A percentile compares a stretch with the other conserved stretches of the same genome.
phyloP scores from a whole-genome alignment of 2,329 filamentous ascomycete species.

The Clonostachys sp. region DNA sequence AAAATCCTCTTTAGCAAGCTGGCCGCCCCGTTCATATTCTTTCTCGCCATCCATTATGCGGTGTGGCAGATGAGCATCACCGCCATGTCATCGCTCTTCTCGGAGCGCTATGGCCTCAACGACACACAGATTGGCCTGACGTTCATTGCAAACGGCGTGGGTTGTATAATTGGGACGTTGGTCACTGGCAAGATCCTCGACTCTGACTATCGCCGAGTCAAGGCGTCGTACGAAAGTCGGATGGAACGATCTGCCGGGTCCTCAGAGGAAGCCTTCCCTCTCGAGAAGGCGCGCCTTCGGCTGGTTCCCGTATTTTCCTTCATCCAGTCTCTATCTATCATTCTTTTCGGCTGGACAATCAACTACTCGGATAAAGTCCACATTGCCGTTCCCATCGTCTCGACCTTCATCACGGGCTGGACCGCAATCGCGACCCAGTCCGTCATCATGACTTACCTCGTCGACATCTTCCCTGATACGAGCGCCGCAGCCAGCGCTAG shows the following conservation, averaged over 20 bases:
- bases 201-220: slow-evolving; percentile 58
- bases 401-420: slow-evolving; percentile 48
- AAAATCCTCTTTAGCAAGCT: slow-evolving; percentile 52
- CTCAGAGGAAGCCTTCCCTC: slow-evolving; percentile 28
- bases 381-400: slow-evolving; percentile 42
- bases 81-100: slow-evolving; percentile 46
- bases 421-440: slow-evolving; percentile 42
- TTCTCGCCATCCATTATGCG: slow-evolving; percentile 49
- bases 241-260: neutral
- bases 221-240: no score
- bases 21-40: slow-evolving; percentile 46
- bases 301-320: slow-evolving; percentile 37
- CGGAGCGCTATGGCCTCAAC: slow-evolving; percentile 43
- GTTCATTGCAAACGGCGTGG: slow-evolving; percentile 48
- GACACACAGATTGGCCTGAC: slow-evolving; percentile 48
- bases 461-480: slow-evolving; percentile 44
- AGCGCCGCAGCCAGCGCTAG: slow-evolving; percentile 48
- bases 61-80: slow-evolving; percentile 50
- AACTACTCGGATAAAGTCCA: slow-evolving; percentile 32
- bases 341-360: slow-evolving; percentile 49
- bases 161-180: slow-evolving; percentile 41
- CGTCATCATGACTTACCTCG: slow-evolving; percentile 44
- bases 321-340: slow-evolving; percentile 37
- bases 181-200: slow-evolving; percentile 52
- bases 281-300: slow-evolving; percentile 46